Conservation (phyloP, 2,329 filamentous ascomycete genomes). For the Cercospora sojina region DNA sequence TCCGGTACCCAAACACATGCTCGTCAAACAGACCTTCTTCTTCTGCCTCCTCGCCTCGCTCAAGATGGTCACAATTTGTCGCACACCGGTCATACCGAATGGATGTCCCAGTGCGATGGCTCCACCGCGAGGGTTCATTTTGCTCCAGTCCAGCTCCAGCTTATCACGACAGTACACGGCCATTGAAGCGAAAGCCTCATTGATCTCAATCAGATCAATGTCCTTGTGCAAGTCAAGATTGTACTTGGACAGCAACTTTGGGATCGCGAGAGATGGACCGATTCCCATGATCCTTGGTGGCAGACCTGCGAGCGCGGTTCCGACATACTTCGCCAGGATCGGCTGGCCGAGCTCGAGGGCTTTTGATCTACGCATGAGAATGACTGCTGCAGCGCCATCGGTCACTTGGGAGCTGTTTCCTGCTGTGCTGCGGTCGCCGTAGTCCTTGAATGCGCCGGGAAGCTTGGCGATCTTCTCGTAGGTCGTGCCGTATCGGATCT, state of each 20-base stretch:
- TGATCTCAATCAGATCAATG: constrained; percentile 85
- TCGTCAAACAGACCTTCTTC: constrained; percentile 76
- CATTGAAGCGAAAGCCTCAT: constrained; percentile 70
- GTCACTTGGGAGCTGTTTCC: constrained; percentile 83
- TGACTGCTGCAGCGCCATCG: constrained; percentile 78
- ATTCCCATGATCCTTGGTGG: constrained; percentile 86
- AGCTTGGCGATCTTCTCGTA: constrained; percentile 67
- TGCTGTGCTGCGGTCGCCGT: constrained; percentile 70
- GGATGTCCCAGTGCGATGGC: constrained; percentile 85
- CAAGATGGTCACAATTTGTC: constrained; percentile 75
- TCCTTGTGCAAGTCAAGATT: constrained; percentile 50
- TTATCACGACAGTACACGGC: constrained; percentile 68
- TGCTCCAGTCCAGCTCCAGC: constrained; percentile 65
- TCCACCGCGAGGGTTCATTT: constrained; percentile 86
- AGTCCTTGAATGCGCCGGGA: constrained; percentile 76
- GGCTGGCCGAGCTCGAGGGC: constrained; percentile 65
- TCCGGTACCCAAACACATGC: constrained; percentile 67
- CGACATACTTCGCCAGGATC: constrained; percentile 80
- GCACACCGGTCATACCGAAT: constrained; percentile 78
- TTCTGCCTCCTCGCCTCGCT: constrained; percentile 63
- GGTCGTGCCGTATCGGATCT: constrained; percentile 63
- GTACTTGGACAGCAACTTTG: constrained; percentile 62
- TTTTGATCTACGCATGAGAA: constrained; percentile 79
- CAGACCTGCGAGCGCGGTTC: constrained; percentile 58
- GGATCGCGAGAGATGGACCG: constrained; percentile 80